A percentile compares a stretch with the other conserved stretches of the same genome.
phyloP scores from a whole-genome alignment of 2,329 filamentous ascomycete genomes.

The Endothia cerciana region DNA sequence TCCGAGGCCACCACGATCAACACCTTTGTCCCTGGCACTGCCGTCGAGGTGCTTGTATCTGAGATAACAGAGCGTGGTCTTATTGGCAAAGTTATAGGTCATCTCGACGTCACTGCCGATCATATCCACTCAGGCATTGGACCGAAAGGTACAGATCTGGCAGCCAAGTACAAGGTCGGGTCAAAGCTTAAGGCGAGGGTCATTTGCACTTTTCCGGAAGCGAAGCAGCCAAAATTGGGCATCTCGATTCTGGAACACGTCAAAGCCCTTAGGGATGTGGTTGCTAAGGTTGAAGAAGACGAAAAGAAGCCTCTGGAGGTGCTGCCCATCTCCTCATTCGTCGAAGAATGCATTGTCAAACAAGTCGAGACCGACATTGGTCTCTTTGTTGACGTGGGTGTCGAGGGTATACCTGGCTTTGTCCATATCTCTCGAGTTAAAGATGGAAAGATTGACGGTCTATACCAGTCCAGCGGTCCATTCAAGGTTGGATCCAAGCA shows the following conservation, averaged over 20 bases:
- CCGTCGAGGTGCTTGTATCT: conserved; percentile 81
- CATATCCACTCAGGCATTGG: conserved; percentile 83
- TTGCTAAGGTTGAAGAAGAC: conserved; percentile 45
- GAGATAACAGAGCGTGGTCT: conserved; percentile 77
- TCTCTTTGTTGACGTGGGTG: conserved; percentile 75
- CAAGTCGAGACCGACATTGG: conserved; percentile 82
- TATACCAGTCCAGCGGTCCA: conserved; percentile 76
- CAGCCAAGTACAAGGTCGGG: conserved; percentile 79
- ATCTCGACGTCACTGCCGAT: conserved; percentile 89
- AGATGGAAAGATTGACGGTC: conserved; percentile 83
- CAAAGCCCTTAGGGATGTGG: conserved; percentile 60
- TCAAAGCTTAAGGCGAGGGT: conserved; percentile 84
- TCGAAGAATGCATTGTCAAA: conserved; percentile 78
- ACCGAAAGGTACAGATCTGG: conserved; percentile 69
- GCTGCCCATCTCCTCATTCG: conserved; percentile 72
- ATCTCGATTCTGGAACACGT: conserved; percentile 89
- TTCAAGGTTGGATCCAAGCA: conserved; percentile 81
- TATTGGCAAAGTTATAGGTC: conserved; percentile 87
- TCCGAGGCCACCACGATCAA: conserved; percentile 84
- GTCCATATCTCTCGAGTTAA: conserved; percentile 93
- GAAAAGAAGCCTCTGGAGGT: conserved; percentile 56
- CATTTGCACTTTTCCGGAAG: conserved; percentile 81
- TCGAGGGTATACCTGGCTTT: conserved; percentile 75
- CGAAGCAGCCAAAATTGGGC: conserved; percentile 81
- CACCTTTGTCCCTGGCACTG: conserved; percentile 88